Base-by-base conservation (phyloP, 2,329 filamentous ascomycete genomes). In the Metarhizium album region DNA sequence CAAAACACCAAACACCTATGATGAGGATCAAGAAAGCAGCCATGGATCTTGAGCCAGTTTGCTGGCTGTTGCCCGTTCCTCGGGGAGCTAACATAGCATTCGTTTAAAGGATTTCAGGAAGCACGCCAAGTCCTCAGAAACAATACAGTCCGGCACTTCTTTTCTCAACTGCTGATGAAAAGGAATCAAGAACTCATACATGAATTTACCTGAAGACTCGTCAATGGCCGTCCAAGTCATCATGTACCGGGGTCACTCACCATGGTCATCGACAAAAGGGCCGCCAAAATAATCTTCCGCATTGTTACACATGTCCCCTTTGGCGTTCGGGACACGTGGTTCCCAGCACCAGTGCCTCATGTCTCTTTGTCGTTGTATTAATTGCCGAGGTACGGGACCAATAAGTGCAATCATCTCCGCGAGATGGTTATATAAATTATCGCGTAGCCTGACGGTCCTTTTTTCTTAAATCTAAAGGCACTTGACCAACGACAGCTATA, bases 281-380 rank as follows among this genome's bases (percentile, higher is more conserved):
- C 33, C 46, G 46, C 46, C 46, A 8, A 47, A 46, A 24, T 40
- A 47, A 33, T 46, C 29, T 18, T 27, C n/a, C 45, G 31, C 45
- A 22, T 47, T 47, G 22, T 47, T 47, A 35, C 45, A 47, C n/a
- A 47, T 22, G 3, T 47, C 18, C 11, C 46, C 46, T 24, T 38
- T 37, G 18, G 46, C 33, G 33, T 47, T 47, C 18, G n/a, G 46
- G 33, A 47, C 24, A n/a, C 16, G 18, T 37, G 33, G 46, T 16
- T 20, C 33, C 46, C 46, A 47, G 31, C 46, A 23, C 46, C 33
- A 46, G 29, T 46, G 45, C 11, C 24, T 18, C 33, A 47, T 47
- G 20, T 47, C 33, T 38, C 20, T 47, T 6, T 47, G 46, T 40
- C 46, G 29, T 29, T 47, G 46, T 23, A 47, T 20, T 14, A 47